These are phyloP conservation scores for Cercophora samala DNA, from an alignment of 495 filamentous ascomycete species.

Conservation along the genomic window DNA sequence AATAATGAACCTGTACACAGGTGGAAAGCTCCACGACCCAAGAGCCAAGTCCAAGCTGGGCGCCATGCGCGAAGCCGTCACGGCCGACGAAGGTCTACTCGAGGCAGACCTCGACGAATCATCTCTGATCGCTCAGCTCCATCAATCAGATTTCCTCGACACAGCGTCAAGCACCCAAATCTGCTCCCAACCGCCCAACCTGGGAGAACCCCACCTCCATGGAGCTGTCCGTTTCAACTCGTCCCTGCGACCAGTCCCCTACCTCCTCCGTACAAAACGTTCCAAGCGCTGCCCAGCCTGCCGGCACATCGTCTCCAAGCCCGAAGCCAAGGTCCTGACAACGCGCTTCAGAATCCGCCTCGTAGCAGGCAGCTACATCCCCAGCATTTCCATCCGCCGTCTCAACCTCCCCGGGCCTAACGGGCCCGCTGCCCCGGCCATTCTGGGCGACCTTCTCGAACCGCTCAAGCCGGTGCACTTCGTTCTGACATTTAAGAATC, in stretches of 20 bases:
- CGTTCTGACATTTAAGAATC: constrained; percentile 85
- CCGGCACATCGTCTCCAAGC: constrained; percentile 91
- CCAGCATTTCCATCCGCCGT: constrained; percentile 67
- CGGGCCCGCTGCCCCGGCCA: constrained; percentile 11
- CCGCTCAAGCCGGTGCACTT: constrained; percentile 74
- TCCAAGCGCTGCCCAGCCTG: constrained; percentile 89
- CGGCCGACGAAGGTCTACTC: constrained; percentile 65
- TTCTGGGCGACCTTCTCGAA: constrained; percentile 42
- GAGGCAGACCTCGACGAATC: constrained; percentile 52
- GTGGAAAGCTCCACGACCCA: constrained; percentile 55
- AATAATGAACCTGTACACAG: constrained; percentile 88
- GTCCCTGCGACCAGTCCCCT: constrained; percentile 73
- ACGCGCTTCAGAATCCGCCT: constrained; percentile 87
- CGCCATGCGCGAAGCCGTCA: constrained; percentile 74
- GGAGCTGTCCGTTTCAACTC: constrained; percentile 53
- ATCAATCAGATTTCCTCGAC: constrained; percentile 39
- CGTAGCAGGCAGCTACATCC: constrained; percentile 85
- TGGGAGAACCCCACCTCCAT: constrained; percentile 45
- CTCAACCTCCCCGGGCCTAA: constrained; percentile 46
- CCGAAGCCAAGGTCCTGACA: constrained; percentile 81
- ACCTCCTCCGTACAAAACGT: constrained; percentile 82
- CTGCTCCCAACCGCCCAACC: constrained; percentile 42
- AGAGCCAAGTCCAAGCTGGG: constrained; percentile 63
- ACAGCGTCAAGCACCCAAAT: constrained; percentile 38
- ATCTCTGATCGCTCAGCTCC: constrained; percentile 45